Conservation (phyloP, 495 filamentous ascomycete genomes). For the Pyrenula aspistea region DNA sequence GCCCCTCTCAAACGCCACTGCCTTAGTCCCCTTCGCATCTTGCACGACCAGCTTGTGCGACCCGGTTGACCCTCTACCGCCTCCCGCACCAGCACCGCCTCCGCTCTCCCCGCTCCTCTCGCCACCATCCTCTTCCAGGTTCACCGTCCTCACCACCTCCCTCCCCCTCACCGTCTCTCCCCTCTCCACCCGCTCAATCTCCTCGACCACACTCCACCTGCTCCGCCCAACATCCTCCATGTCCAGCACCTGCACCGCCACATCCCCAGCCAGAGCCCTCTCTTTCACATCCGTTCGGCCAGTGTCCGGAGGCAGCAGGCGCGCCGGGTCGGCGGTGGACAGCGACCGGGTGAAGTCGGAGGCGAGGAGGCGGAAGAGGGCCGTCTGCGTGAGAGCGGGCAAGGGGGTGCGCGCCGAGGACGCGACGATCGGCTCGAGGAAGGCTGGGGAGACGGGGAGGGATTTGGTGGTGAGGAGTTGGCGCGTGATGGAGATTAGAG, state of each 20-base stretch:
- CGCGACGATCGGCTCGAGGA: constrained; percentile 30
- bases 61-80: constrained; percentile 25
- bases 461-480: constrained; percentile 31
- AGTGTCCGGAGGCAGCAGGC: constrained; percentile 46
- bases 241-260: constrained; percentile 72
- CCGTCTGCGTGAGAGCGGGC: constrained; percentile 62
- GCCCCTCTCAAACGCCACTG: constrained; percentile 64
- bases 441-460: constrained; percentile 27
- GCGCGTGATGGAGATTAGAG: constrained; percentile 24
- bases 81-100: constrained; percentile 5
- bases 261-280: constrained; percentile 38
- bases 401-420: constrained; percentile 43
- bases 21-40: constrained; percentile 57
- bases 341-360: constrained; percentile 59
- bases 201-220: constrained; percentile 76
- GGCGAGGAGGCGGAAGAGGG: constrained; percentile 66
- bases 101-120: constrained; percentile 9
- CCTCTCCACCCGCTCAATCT: constrained; percentile 67
- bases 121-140: constrained; percentile 33
- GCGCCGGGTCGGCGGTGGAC: constrained; percentile 26
- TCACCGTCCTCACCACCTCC: constrained; percentile 65
- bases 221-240: constrained; percentile 70
- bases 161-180: constrained; percentile 74
- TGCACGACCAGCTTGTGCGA: constrained; percentile 76
- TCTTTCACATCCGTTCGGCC: constrained; percentile 39